phyloP scores from a whole-genome alignment of 2,329 filamentous ascomycete species.

The Fusarium odoratissimum region DNA sequence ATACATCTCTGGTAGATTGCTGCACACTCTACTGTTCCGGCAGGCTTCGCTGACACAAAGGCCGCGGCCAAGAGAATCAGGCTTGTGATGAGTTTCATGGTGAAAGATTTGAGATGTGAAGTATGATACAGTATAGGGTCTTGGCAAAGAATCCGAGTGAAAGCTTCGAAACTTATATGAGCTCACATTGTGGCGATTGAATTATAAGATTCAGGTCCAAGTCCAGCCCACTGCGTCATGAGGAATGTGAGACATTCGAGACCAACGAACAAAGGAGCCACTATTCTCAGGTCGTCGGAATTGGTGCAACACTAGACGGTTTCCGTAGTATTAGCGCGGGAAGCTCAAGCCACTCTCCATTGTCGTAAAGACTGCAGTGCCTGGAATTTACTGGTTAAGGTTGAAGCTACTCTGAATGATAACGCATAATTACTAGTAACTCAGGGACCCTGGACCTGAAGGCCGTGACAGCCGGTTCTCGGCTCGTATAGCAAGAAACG shows the following conservation, averaged over 20 bases:
- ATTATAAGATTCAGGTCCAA: neutral
- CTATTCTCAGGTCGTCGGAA: constrained; percentile 13
- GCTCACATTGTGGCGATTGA: neutral
- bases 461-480: neutral
- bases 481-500: neutral
- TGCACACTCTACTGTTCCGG: neutral
- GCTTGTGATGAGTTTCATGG: constrained; percentile 2
- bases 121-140: neutral
- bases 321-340: neutral
- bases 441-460: neutral
- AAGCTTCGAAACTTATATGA: neutral
- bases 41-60: neutral
- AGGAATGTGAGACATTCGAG: constrained; percentile 24
- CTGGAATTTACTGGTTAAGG: neutral
- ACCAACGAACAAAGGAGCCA: neutral
- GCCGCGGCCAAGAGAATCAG: neutral
- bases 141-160: neutral
- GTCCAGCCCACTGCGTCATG: neutral
- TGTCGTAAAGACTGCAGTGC: neutral
- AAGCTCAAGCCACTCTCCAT: neutral
- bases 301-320: neutral
- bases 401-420: neutral
- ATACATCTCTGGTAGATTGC: constrained; percentile 8
- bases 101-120: accelerated
- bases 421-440: neutral